Percentiles rank a stretch among this genome's conserved stretches.
These are phyloP conservation scores for Cylindrotheca closterium DNA, from an alignment of 108 stramenopile species.

Conservation along the genomic window DNA sequence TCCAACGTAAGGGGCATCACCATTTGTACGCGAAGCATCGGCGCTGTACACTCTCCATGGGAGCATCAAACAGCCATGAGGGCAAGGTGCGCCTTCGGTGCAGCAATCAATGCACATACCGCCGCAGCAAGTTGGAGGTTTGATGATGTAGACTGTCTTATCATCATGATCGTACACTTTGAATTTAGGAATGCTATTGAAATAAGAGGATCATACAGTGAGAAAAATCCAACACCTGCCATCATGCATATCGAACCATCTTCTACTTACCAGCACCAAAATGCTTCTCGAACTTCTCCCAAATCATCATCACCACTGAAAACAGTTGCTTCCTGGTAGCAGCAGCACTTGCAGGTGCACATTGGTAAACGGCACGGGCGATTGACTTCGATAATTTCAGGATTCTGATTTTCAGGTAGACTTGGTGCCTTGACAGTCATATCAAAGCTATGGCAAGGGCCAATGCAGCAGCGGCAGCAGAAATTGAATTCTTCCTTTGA, in stretches of 20 bases:
- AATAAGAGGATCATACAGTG: background rate
- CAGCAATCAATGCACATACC: slow-evolving; percentile 69
- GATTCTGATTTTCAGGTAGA: slow-evolving; percentile 26
- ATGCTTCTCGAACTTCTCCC: slow-evolving; percentile 57
- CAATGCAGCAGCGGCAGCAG: slow-evolving; percentile 60
- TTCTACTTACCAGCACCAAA: slow-evolving; percentile 44
- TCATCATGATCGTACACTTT: slow-evolving; percentile 44
- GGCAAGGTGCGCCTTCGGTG: slow-evolving; percentile 64
- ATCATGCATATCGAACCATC: background rate
- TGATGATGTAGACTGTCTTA: slow-evolving; percentile 55
- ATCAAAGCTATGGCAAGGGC: slow-evolving; percentile 52
- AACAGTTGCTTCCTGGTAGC: slow-evolving; percentile 50
- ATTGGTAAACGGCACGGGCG: slow-evolving; percentile 48
- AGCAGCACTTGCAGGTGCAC: slow-evolving; percentile 66
- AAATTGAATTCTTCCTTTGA: slow-evolving; percentile 62
- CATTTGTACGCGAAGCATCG: slow-evolving; percentile 40
- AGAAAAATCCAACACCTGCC: background rate
- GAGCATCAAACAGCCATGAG: slow-evolving; percentile 73
- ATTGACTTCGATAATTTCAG: slow-evolving; percentile 49
- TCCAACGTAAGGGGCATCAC: slow-evolving; percentile 44
- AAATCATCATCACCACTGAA: slow-evolving; percentile 47
- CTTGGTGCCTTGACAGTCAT: slow-evolving; percentile 42
- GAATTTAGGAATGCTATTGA: slow-evolving; percentile 49
- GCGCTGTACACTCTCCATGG: slow-evolving; percentile 64
- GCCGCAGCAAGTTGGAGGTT: slow-evolving; percentile 64